Evolutionary conservation across 75 land plant genomes (phyloP).

Genomic region (Picea glauca): DNA sequence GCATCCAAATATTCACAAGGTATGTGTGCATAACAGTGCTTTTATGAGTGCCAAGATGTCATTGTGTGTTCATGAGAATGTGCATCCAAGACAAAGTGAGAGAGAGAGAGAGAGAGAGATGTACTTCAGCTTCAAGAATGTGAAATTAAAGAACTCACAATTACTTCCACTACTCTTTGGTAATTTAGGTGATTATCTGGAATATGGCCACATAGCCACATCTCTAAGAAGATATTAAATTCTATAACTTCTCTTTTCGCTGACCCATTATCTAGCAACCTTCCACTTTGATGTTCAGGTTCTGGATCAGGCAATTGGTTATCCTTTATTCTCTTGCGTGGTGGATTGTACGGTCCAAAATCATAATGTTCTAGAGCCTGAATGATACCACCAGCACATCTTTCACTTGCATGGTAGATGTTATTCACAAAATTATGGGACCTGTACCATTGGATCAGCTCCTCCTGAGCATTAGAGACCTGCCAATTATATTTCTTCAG

Average conservation of each 20-base stretch:
- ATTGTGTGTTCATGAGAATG: background rate
- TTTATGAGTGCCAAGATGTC: background rate
- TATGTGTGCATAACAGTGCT: too few relatives aligned
- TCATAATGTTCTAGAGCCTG: constrained; percentile 26
- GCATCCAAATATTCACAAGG: background rate
- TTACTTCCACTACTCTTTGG: constrained; percentile 21
- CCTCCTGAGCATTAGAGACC: constrained; percentile 45
- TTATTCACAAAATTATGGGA: constrained; percentile 12
- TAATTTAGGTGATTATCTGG: constrained; percentile 19
- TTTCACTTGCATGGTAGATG: constrained; percentile 20
- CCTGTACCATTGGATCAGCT: constrained; percentile 35
- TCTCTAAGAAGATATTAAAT: constrained; percentile 26
- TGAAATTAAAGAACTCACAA: constrained; percentile 25
- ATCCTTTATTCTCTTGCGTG: constrained; percentile 23
- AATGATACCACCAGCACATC: constrained; percentile 44
- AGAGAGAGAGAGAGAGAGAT: background rate
- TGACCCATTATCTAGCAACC: constrained; percentile 14
- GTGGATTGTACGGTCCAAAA: constrained; percentile 31
- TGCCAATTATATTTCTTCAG: too few relatives aligned
- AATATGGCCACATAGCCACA: constrained; percentile 33
- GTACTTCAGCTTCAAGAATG: background rate
- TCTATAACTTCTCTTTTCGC: constrained; percentile 41
- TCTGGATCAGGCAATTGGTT: constrained; percentile 3
- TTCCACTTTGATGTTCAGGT: background rate
- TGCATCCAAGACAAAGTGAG: background rate